Evolutionary conservation across 495 filamentous ascomycete species (phyloP).

Genomic region (Neurospora sp.): DNA sequence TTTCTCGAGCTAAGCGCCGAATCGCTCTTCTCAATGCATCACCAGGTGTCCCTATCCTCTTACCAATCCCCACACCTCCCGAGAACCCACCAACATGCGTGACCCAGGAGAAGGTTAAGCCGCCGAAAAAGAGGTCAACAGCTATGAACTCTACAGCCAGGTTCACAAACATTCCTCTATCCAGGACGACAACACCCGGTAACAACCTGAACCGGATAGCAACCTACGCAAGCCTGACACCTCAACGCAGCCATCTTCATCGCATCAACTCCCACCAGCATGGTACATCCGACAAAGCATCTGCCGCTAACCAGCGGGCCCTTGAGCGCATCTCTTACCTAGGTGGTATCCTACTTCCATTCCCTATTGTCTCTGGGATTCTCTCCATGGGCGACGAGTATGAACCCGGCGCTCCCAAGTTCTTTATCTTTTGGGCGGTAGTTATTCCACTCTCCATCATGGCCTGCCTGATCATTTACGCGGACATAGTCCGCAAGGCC

Average conservation of each 20-base stretch:
- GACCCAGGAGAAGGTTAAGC: neutral
- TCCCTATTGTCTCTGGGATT: constrained; percentile 32
- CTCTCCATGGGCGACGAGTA: constrained; percentile 32
- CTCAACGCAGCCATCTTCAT: neutral
- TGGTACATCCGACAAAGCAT: neutral
- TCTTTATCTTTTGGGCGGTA: constrained; percentile 34
- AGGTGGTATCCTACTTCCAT: constrained; percentile 31
- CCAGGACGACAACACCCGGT: neutral
- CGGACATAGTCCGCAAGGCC: constrained; percentile 31
- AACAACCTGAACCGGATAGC: neutral
- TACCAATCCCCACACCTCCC: neutral
- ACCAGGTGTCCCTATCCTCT: neutral
- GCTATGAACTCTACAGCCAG: neutral
- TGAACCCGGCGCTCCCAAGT: constrained; percentile 21
- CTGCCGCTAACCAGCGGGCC: constrained; percentile 24
- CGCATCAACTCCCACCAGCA: neutral
- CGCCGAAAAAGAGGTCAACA: neutral
- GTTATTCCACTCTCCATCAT: constrained; percentile 22
- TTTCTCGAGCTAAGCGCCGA: constrained; percentile 18
- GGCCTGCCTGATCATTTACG: constrained; percentile 29
- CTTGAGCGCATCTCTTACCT: constrained; percentile 34
- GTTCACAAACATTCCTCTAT: neutral
- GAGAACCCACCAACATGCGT: neutral
- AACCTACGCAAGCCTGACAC: neutral
- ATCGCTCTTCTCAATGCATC: constrained; percentile 9